phyloP scores from a whole-genome alignment of 345 rosid species.

The Lepidium aucheri region DNA sequence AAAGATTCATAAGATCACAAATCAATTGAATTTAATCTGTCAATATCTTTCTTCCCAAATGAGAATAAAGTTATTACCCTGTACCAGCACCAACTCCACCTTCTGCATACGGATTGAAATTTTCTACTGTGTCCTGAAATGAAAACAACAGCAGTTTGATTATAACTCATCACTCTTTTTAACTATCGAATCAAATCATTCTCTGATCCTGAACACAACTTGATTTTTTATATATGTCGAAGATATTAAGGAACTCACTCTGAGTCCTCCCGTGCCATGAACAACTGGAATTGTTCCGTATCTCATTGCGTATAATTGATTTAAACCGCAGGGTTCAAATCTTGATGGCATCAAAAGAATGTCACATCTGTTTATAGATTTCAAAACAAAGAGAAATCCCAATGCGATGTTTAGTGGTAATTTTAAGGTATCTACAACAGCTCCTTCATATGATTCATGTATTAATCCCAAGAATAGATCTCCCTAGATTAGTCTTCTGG shows the following conservation, averaged over 20 bases:
- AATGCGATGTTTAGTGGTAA: constrained; percentile 2
- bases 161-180: not conserved
- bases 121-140: constrained; percentile 86
- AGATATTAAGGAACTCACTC: constrained; percentile 43
- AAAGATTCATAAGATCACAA: not conserved
- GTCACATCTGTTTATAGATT: constrained; percentile 60
- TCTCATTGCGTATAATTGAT: constrained; percentile 96
- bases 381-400: not conserved
- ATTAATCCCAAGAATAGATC: not conserved
- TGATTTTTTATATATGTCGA: not conserved
- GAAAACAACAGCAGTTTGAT: constrained; percentile 4
- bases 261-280: constrained; percentile 89
- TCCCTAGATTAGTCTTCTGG: not conserved
- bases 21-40: not conserved
- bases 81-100: constrained; percentile 72
- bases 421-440: not conserved
- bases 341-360: constrained; percentile 96
- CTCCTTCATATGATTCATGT: not conserved
- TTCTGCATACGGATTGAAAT: constrained; percentile 60
- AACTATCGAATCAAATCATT: not conserved
- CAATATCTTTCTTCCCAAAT: not conserved
- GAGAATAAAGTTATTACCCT: constrained; percentile 45
- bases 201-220: not conserved
- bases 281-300: constrained; percentile 93
- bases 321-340: constrained; percentile 93